Evolutionary conservation across 805 yeast species (phyloP).

Genomic region (Ogataea ramenticola): DNA sequence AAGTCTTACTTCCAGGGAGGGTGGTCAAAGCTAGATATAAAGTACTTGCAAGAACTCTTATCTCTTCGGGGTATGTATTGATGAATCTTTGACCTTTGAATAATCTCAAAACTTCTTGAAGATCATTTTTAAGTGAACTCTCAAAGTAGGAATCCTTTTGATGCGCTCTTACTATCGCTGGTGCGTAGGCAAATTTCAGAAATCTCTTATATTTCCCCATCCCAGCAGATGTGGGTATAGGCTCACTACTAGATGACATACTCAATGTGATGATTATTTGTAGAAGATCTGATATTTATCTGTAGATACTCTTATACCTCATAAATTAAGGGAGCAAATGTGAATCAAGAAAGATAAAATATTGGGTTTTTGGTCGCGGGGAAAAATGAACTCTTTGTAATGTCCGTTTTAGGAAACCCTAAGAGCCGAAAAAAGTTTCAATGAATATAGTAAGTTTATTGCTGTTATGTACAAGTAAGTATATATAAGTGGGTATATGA

Average conservation of each 20-base stretch:
- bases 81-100: constrained; percentile 59
- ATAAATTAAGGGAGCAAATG: too few relatives aligned
- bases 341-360: too few relatives aligned
- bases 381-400: too few relatives aligned
- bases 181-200: constrained; percentile 76
- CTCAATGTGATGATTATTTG: too few relatives aligned
- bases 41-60: constrained; percentile 49
- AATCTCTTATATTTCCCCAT: constrained; percentile 4
- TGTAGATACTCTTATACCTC: too few relatives aligned
- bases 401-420: background rate
- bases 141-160: constrained; percentile 83
- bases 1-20: constrained; percentile 63
- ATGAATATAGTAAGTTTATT: too few relatives aligned
- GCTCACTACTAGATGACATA: background rate
- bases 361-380: too few relatives aligned
- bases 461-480: too few relatives aligned
- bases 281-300: too few relatives aligned
- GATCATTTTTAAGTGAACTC: constrained; percentile 40
- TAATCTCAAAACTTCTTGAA: constrained; percentile 48
- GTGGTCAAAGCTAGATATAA: constrained; percentile 74
- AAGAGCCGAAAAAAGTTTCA: background rate
- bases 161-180: constrained; percentile 84
- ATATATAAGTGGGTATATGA: too few relatives aligned
- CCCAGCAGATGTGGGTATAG: too few relatives aligned
- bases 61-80: constrained; percentile 55